Evolutionary conservation across 2,329 filamentous ascomycete species (phyloP).

Genomic region (Penicillium crustosum): DNA sequence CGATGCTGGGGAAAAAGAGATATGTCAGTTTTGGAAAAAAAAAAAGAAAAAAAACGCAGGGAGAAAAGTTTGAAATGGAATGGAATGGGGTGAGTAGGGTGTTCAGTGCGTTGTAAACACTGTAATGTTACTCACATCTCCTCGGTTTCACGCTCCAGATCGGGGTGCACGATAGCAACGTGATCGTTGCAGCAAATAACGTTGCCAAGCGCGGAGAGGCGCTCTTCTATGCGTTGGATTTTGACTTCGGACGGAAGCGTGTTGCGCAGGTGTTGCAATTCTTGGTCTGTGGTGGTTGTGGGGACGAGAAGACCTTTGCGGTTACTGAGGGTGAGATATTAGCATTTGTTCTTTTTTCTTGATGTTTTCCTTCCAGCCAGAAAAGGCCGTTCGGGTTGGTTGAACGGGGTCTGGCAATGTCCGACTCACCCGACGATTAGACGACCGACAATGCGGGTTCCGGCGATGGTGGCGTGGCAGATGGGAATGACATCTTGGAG

Average conservation of each 20-base stretch:
- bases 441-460: conserved; percentile 91
- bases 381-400: not conserved
- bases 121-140: conserved; percentile 62
- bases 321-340: conserved; percentile 60
- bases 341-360: not conserved
- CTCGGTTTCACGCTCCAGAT: conserved; percentile 95
- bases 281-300: conserved; percentile 94
- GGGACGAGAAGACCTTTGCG: conserved; percentile 94
- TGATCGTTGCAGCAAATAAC: conserved; percentile 97
- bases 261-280: conserved; percentile 95
- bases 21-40: not conserved
- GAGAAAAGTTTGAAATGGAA: not conserved
- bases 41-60: too few relatives aligned
- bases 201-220: conserved; percentile 91
- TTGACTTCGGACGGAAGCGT: conserved; percentile 86
- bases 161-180: conserved; percentile 92
- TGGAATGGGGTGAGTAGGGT: not conserved
- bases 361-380: not conserved
- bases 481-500: conserved; percentile 97
- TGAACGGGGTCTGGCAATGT: not conserved
- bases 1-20: conserved; percentile 55
- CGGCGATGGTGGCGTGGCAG: conserved; percentile 93
- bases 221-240: conserved; percentile 97
- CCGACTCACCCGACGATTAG: conserved; percentile 76
- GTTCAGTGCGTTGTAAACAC: not conserved